Base-by-base conservation (phyloP, 2,329 filamentous ascomycete species). In the Penicillium sp. region DNA sequence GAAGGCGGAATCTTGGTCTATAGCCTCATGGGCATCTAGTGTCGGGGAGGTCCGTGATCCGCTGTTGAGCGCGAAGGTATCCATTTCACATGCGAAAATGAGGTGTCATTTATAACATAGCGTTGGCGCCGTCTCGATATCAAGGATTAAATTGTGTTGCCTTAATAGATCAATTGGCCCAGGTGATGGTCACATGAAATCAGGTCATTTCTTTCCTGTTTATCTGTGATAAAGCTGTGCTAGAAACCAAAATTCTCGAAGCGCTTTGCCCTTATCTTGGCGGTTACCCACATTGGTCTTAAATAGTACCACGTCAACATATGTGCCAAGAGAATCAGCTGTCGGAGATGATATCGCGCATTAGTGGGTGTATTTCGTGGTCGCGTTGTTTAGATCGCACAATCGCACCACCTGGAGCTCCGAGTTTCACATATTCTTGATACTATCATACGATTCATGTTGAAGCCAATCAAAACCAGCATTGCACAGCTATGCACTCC, bases 61-160 rank as follows among this genome's bases (percentile, higher is more conserved):
- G 34, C 13, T 29, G 23, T 42, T n/a, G 25, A 21, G 35, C 16
- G 15, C 15, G 16, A 32, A 41, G 9, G 12, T 34, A 44, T 31
- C 21, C 16, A 21, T 25, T 40, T 55, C 52, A 55, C 52, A 46
- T 55, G 52, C 21, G 21, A 55, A 40, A 41, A 29, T 34, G 21
- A 23, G 23, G 4, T 35, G 35, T 38, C 38, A 35, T 29, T 35
- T 38, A 25, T 3, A 25, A 25, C 25, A 25, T 25, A 35, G 15
- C 6, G 15, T 41, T 41, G 18, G 4, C 18, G 18, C 44, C 23
- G 31, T 34, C n/a, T 49, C 12, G 15, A 27, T 16, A 35, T 50
- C 21, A 44, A 42, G 21, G 38, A 23, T 45, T 44, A 39, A 27
- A 25, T 35, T 32, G 10, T 47, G 42, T 21, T 49, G 45, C 49